Evolutionary conservation across 2,329 filamentous ascomycete species (phyloP), one percentile per base, ranked within the genome.

Genomic region (Alternaria ethzedia): DNA sequence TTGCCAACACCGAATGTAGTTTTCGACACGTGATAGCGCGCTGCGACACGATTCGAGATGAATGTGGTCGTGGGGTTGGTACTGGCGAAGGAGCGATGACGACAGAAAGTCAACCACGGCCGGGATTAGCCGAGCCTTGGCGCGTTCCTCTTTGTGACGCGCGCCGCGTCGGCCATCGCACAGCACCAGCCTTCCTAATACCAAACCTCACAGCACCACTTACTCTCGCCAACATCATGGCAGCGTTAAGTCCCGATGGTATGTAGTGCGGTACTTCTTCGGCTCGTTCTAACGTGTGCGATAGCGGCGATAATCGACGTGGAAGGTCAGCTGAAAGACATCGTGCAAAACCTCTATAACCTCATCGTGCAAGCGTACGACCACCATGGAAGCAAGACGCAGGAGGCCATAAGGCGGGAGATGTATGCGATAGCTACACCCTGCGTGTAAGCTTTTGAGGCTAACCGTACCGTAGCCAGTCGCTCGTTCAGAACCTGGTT

Each of bases 341-440:
- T 89, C 61, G 87, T 90, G 67, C 86, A 88, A 69, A 86, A 87
- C 69, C 83, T 90, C 55, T 90, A 87, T 80, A 84, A 88, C 67
- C 79, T 86, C 44, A 82, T 85, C 54, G 85, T 88, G 47, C 86
- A 89, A 76, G 84, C 85, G 28, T 84, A 88, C 73, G 87, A 88
- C 67, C 88, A 89, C 71, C 83, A 88, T 65, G 87, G 87, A 44
- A 80, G 82, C 30, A 82, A 83, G 54, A 88, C 86, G 6, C 84
- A 87, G 67, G 82, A 86, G 55, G 85, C 86, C 32, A 85, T 90
- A 73, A 85, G 87, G 46, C 79, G 82, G 21, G 87, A 89, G 70
- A 86, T 89, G 86, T 89, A 78, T 25, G 66, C 51, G 13, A 21
- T n/a, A 41, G 30, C 30, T 32, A 7, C 30, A 32, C 30, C 30